Percentiles rank a stretch among this genome's conserved stretches.
Conservation (phyloP, 208 protist species). For the Crithidia expoeki region DNA sequence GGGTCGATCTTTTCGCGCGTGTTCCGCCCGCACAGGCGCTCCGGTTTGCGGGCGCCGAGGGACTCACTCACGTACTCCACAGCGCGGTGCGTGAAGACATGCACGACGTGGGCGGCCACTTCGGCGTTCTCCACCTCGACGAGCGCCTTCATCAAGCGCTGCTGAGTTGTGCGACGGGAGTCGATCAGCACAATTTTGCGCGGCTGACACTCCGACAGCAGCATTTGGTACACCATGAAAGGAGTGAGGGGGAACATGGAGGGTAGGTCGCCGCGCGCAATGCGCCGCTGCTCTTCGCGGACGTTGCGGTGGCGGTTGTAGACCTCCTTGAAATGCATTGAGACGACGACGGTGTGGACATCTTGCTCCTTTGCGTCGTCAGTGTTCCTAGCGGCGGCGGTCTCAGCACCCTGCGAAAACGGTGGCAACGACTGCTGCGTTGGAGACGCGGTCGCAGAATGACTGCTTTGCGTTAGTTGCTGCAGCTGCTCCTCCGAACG, state of each 20-base stretch:
- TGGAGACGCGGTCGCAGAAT: background rate
- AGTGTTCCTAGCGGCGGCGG: background rate
- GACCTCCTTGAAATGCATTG: conserved; percentile 23
- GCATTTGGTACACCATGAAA: conserved; percentile 60
- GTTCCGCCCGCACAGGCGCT: background rate
- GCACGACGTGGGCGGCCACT: conserved; percentile 37
- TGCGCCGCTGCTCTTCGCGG: background rate
- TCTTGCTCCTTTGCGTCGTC: background rate
- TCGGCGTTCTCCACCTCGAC: conserved; percentile 57
- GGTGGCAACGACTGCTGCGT: background rate
- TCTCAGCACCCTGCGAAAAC: background rate
- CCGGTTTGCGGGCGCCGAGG: background rate
- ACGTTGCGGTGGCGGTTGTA: conserved; percentile 29
- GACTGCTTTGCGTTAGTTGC: background rate
- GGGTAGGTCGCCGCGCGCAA: background rate
- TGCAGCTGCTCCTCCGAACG: background rate
- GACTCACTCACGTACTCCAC: conserved; percentile 40
- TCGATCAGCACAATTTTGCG: conserved; percentile 52
- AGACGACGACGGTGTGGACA: conserved; percentile 10
- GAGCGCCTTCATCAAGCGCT: conserved; percentile 35
- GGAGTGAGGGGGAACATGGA: conserved; percentile 39
- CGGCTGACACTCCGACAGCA: conserved; percentile 43
- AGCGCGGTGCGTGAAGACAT: conserved; percentile 28
- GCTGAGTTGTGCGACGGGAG: background rate
- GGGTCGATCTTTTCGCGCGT: background rate